phyloP scores from a whole-genome alignment of 2,329 filamentous ascomycete species.

The Emergomyces africanus region DNA sequence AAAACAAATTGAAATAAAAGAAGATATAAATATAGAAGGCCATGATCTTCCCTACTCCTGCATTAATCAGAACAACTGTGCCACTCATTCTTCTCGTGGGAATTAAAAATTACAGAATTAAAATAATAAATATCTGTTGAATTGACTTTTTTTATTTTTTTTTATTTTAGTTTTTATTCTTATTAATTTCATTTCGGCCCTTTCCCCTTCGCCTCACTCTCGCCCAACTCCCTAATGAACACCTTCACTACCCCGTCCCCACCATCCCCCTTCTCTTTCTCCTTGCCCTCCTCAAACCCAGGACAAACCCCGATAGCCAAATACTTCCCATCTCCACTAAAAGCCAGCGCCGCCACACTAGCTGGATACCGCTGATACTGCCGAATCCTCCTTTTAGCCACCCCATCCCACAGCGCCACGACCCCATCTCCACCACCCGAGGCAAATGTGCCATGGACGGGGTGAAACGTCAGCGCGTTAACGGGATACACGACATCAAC shows the following conservation, averaged over 20 bases:
- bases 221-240: slow-evolving; percentile 68
- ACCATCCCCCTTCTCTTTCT: slow-evolving; percentile 58
- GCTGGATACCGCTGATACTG: slow-evolving; percentile 78
- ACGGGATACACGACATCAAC: slow-evolving; percentile 83
- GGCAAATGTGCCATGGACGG: slow-evolving; percentile 69
- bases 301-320: slow-evolving; percentile 73
- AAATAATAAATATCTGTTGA: not conserved
- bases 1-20: not conserved
- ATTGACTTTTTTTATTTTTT: slow-evolving; percentile 21
- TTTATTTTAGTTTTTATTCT: no score
- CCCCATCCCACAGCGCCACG: slow-evolving; percentile 86
- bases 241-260: slow-evolving; percentile 62
- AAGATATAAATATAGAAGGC: not conserved
- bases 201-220: slow-evolving; percentile 81
- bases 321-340: slow-evolving; percentile 63
- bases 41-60: not conserved
- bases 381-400: slow-evolving; percentile 77
- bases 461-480: slow-evolving; percentile 81
- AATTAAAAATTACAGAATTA: not conserved
- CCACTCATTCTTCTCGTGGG: not conserved
- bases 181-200: slow-evolving; percentile 40
- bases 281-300: slow-evolving; percentile 77
- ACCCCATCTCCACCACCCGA: slow-evolving; percentile 82
- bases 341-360: slow-evolving; percentile 64
- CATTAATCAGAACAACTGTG: slow-evolving; percentile 5